Conservation (phyloP, 768 basidiomycete genomes). For the Termitomyces sp. region DNA sequence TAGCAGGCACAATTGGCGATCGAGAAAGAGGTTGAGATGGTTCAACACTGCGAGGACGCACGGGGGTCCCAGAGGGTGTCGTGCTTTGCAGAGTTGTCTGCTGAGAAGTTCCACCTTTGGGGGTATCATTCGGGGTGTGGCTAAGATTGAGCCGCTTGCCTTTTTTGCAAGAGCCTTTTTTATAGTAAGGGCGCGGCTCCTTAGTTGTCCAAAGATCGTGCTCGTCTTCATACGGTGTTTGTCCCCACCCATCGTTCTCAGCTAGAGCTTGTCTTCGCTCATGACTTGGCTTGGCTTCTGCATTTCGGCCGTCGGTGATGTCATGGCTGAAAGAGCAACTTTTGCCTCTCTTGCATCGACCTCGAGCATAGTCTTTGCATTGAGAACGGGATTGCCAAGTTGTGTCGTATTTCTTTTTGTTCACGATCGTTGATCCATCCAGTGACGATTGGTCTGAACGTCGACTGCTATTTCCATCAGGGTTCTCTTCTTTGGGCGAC, state of each 20-base stretch:
- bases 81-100: background rate
- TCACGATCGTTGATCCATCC: background rate
- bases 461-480: background rate
- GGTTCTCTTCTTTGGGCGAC: background rate
- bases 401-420: background rate
- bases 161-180: constrained; percentile 8
- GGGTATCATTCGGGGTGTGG: background rate
- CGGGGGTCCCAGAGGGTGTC: background rate
- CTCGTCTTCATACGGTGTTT: background rate
- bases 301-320: background rate
- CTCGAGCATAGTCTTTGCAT: background rate
- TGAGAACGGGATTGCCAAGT: background rate
- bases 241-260: background rate
- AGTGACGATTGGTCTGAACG: background rate
- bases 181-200: constrained; percentile 1
- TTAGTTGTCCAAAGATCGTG: background rate
- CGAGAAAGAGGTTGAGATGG: background rate
- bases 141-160: constrained; percentile 2
- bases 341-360: background rate
- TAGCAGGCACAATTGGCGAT: background rate
- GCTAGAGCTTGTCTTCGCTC: background rate
- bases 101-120: background rate
- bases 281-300: too few relatives aligned
- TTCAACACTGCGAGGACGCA: background rate
- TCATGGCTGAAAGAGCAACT: background rate